Base-by-base conservation (phyloP, 495 filamentous ascomycete species). In the Hypomontagnella monticulosa region DNA sequence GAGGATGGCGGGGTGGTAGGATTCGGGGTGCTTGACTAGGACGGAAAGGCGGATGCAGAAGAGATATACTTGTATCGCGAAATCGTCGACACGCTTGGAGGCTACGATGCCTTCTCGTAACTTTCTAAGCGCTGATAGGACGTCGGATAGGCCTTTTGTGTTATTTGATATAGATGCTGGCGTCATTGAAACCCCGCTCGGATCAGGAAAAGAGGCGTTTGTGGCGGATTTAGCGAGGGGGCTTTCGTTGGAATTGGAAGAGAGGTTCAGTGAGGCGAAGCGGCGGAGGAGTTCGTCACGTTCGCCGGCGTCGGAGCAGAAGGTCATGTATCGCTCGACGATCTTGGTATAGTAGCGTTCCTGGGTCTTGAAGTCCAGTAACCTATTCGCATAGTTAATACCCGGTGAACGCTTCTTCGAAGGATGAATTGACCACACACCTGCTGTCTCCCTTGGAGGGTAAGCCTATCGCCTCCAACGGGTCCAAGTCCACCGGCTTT, bases 401-500 rank as follows among this genome's bases (percentile, higher is more conserved):
- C 27, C 11, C 11, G 0, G 2, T 3, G 10, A 8, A n/a, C n/a
- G 32, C 15, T 34, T 41, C 36, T 48, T 10, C 14, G n/a, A 53
- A 15, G 4, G 2, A 32, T 51, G 6, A 27, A 32, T 41, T 20
- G 9, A 36, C 34, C 33, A 61, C 81, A 51, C 76, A 88, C 87
- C 87, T 87, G 43, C 75, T 90, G 72, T 97, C 93, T 9, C 93
- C 93, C 70, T 96, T 97, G 0, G 93, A 96, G 14, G 91, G 91
- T 63, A 96, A 82, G 2, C 93, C 93, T 57, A 93, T 89, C 37
- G 79, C 79, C 58, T 92, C 89, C 30, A 97, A 79, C 11, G 90
- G 84, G 73, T 97, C 93, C 32, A 81, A 63, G 18, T 86, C 81
- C 46, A 86, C 83, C 4, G 89, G 85, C 73, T 89, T 92, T 51